Evolutionary conservation across 345 rosid species (phyloP), one percentile per base, ranked within the genome.

Genomic region (Brassica juncea): DNA sequence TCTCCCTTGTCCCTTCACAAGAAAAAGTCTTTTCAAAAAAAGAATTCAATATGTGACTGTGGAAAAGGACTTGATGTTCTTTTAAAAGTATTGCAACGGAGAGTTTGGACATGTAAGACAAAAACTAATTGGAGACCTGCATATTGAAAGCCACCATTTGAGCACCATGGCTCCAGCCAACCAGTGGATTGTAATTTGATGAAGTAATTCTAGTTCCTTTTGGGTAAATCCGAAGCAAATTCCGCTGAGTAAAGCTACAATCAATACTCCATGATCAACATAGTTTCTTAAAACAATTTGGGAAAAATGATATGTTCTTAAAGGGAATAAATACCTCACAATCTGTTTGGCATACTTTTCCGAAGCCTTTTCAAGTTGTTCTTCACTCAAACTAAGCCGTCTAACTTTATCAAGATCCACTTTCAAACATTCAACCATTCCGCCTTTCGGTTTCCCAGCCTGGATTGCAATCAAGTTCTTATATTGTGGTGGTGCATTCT

Each of bases 141-240:
- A 94, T 94, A 71, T 94, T 94, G 74, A 94, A 94, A 69, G 99
- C 99, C 76, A 94, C 97, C 99, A 94, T 94, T 84, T 94, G 99
- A 87, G 97, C 97, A 64, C 99, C 99, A 80, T 92, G 97, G 70
- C 86, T 89, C 99, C 99, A 92, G 2, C 87, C 99, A 74, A 89
- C 85, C 0, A 92, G 79, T 0, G 99, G 99, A 68, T 92, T 92
- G 83, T 94, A 94, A 78, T 94, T 94, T 63, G 99, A 91, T 32
- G 99, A 94, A 80, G 87, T 73, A 57, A 94, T 77, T n/a, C 99
- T 95, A 15, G 75, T 86, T 60, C 99, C 97, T 84, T 94, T 92
- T 0, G 99, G 99, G 67, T 94, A 94, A 35, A 94, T 88, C 80
- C 99, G 84, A 9, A 94, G 90, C 60, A 94, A 71, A 72, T 94